A percentile compares a stretch with the other conserved stretches of the same genome.
Conservation (phyloP, 257 asterid species). For the Rubia yunnanensis region DNA sequence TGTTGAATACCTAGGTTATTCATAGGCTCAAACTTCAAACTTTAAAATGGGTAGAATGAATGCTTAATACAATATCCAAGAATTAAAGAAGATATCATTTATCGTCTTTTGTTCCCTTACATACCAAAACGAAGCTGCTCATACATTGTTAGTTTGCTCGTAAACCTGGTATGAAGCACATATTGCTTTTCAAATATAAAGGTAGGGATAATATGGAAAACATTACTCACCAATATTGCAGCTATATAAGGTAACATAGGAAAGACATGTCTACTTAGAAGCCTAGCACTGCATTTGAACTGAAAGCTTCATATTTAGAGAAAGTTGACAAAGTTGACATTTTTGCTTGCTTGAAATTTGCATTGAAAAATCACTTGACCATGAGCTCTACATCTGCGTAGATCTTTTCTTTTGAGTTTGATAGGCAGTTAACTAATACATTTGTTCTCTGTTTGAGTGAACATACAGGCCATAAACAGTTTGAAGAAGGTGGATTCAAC, state of each 20-base stretch:
- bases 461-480: constrained; percentile 92
- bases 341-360: not conserved
- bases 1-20: too few relatives aligned
- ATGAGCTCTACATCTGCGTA: not conserved
- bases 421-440: constrained; percentile 3
- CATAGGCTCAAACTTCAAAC: not conserved
- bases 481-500: constrained; percentile 97
- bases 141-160: not conserved
- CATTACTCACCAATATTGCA: too few relatives aligned
- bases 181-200: too few relatives aligned
- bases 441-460: constrained; percentile 7
- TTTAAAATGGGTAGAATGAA: too few relatives aligned
- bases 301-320: not conserved
- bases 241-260: too few relatives aligned
- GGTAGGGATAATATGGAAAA: too few relatives aligned
- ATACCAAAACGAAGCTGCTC: not conserved
- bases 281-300: not conserved
- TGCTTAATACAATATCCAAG: too few relatives aligned
- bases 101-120: not conserved
- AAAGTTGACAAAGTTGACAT: not conserved
- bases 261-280: not conserved
- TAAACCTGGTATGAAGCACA: not conserved
- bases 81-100: not conserved
- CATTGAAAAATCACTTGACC: not conserved
- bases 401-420: not conserved